phyloP scores from a whole-genome alignment of 257 asterid genomes.

The Cynanchum wilfordii region DNA sequence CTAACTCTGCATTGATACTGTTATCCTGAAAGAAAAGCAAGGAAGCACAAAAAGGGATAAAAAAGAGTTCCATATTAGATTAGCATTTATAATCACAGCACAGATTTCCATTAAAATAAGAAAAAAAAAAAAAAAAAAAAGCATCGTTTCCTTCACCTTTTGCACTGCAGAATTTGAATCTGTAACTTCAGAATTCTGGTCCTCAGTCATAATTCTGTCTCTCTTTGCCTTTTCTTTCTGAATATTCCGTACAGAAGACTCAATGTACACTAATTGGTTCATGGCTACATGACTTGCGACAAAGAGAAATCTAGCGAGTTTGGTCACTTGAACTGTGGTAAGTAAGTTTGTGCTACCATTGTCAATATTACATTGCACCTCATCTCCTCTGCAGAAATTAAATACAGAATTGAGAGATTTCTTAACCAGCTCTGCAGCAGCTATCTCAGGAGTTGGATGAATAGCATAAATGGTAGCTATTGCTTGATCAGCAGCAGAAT shows the following conservation, averaged over 20 bases:
- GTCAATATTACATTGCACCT: conserved; percentile 38
- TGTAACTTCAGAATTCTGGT: conserved; percentile 27
- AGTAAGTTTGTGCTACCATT: conserved; percentile 32
- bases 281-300: conserved; percentile 81
- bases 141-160: conserved; percentile 35
- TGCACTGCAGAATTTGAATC: conserved; percentile 35
- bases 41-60: background rate
- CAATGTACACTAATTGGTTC: conserved; percentile 84
- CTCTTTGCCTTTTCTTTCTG: conserved; percentile 72
- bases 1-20: conserved; percentile 78
- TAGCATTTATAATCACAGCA: background rate
- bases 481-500: conserved; percentile 86
- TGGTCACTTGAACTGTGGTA: conserved; percentile 55
- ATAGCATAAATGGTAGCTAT: conserved; percentile 66
- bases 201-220: conserved; percentile 55
- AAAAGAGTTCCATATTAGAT: background rate
- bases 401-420: conserved; percentile 66
- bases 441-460: conserved; percentile 83
- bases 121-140: background rate
- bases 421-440: conserved; percentile 68
- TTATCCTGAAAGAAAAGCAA: conserved; percentile 42
- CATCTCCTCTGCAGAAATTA: conserved; percentile 37
- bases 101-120: background rate
- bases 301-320: conserved; percentile 68
- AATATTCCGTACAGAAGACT: conserved; percentile 62